A percentile compares a stretch with the other conserved stretches of the same genome.
Conservation (phyloP, 495 filamentous ascomycete species). For the Neurospora sp. region DNA sequence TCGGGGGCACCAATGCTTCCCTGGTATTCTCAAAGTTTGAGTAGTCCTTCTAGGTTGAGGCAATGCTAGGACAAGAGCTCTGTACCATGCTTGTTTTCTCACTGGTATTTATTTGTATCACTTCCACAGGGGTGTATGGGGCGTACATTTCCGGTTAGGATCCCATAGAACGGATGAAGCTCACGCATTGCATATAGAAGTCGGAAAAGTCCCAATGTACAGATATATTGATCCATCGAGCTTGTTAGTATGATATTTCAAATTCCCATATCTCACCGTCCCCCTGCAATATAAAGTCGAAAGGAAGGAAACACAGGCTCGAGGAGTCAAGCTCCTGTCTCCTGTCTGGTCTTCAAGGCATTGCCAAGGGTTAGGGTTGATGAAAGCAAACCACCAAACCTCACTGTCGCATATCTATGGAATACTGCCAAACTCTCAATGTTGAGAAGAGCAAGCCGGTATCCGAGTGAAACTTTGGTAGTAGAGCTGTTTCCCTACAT, state of each 20-base stretch:
- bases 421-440: not conserved
- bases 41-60: not conserved
- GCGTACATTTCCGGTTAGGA: not conserved
- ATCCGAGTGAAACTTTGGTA: not conserved
- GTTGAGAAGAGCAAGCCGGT: not conserved
- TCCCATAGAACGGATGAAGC: not conserved
- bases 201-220: not conserved
- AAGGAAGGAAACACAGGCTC: not conserved
- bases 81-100: not conserved
- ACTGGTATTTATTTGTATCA: not conserved
- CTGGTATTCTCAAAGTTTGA: constrained; percentile 62
- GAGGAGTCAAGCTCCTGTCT: not conserved
- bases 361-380: not conserved
- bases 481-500: not conserved
- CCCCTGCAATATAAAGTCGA: not conserved
- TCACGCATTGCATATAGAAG: not conserved
- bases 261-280: too few relatives aligned
- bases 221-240: not conserved
- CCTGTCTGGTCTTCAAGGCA: not conserved
- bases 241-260: too few relatives aligned
- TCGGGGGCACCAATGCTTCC: constrained; percentile 91
- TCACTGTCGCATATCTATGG: too few relatives aligned
- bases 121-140: not conserved
- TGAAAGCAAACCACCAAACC: too few relatives aligned
- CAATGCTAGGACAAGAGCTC: not conserved